These are phyloP conservation scores for Gastrolobium villosum DNA, from an alignment of 306 rosid genomes.

Conservation along the genomic window DNA sequence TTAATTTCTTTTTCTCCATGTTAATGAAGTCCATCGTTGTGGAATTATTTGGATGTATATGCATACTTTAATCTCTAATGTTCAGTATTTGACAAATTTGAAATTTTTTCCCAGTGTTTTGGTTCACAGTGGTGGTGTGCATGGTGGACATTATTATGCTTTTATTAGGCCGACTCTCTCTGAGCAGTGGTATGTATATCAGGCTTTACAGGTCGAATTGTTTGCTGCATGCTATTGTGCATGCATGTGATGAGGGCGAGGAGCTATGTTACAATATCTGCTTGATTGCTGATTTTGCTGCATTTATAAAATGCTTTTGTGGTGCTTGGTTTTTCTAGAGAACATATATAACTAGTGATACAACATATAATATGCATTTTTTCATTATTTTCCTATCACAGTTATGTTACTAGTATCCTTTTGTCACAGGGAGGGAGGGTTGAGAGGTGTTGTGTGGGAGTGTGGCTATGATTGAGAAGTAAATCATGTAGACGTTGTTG, in stretches of 20 bases:
- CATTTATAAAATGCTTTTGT: constrained; percentile 21
- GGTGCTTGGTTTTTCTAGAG: constrained; percentile 37
- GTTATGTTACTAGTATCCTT: constrained; percentile 22
- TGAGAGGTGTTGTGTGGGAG: constrained; percentile 13
- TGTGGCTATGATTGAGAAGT: constrained; percentile 32
- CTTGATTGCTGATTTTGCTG: constrained; percentile 28
- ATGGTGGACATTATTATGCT: constrained; percentile 98
- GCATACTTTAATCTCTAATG: constrained; percentile 11
- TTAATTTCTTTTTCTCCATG: constrained; percentile 24
- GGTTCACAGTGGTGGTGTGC: constrained; percentile 99
- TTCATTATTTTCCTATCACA: constrained; percentile 19
- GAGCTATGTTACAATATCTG: neutral
- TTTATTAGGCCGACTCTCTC: constrained; percentile 97
- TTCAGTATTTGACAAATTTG: constrained; percentile 44
- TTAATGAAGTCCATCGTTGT: neutral
- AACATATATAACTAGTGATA: neutral
- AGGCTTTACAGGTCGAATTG: constrained; percentile 27
- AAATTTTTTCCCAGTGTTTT: constrained; percentile 71
- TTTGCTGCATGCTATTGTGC: constrained; percentile 26
- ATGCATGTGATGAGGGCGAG: constrained; percentile 20
- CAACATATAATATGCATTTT: neutral
- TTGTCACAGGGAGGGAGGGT: neutral
- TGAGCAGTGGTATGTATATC: constrained; percentile 80
- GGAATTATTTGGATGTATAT: constrained; percentile 9
- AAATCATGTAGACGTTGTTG: constrained; percentile 1